phyloP scores from a whole-genome alignment of 768 basidiomycete genomes.

The Phylloporus sp. region DNA sequence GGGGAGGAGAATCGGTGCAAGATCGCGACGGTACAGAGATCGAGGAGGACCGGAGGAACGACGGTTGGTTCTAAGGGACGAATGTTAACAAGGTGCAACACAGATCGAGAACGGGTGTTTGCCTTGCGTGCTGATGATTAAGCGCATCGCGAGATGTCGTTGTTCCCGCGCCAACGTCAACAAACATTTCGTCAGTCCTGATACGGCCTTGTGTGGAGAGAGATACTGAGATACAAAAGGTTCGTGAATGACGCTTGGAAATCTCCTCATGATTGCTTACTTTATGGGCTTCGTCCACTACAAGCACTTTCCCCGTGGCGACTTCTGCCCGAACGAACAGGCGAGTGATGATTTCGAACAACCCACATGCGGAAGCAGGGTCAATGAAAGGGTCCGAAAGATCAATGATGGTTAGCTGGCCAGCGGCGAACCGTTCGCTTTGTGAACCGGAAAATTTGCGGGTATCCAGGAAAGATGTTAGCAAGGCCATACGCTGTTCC shows the following conservation, averaged over 20 bases:
- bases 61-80: constrained; percentile 58
- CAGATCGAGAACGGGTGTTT: not conserved
- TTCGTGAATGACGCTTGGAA: not conserved
- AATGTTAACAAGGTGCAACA: not conserved
- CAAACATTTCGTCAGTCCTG: constrained; percentile 55
- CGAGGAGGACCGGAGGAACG: constrained; percentile 61
- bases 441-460: not conserved
- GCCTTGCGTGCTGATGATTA: constrained; percentile 75
- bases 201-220: constrained; percentile 38
- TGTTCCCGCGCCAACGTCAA: constrained; percentile 61
- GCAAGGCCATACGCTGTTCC: constrained; percentile 57
- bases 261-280: constrained; percentile 27
- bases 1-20: constrained; percentile 73
- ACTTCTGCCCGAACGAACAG: constrained; percentile 59
- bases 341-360: constrained; percentile 66
- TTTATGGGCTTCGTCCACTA: constrained; percentile 76
- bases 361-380: constrained; percentile 55
- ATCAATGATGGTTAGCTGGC: constrained; percentile 63
- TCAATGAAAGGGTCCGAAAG: constrained; percentile 73
- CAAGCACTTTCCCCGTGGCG: constrained; percentile 59
- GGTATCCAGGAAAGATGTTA: constrained; percentile 52
- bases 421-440: constrained; percentile 43
- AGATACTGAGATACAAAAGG: constrained; percentile 47
- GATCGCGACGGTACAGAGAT: constrained; percentile 61
- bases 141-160: constrained; percentile 65